A percentile compares a stretch with the other conserved stretches of the same genome.
phyloP scores from a whole-genome alignment of 192 early-diverging fungal genomes.

The Coemansia sp. region DNA sequence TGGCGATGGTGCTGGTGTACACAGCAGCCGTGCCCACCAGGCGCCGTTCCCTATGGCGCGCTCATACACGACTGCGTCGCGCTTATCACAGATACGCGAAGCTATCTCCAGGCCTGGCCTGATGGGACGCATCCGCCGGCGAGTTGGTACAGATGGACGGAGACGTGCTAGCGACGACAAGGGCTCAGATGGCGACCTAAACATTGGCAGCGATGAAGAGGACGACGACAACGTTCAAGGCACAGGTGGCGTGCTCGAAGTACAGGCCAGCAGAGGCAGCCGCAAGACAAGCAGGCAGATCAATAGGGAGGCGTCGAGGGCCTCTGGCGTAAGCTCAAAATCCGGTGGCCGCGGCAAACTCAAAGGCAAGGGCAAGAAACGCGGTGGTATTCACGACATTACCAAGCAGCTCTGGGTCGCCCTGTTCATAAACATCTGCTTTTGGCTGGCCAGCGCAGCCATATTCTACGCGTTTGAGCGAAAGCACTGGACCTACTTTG shows the following conservation, averaged over 20 bases:
- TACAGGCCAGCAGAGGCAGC: neutral
- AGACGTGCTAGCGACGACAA: neutral
- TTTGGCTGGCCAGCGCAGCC: conserved; percentile 43
- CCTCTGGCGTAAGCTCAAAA: conserved; percentile 4
- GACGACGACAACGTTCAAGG: neutral
- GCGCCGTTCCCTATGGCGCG: conserved; percentile 29
- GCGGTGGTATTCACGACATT: conserved; percentile 9
- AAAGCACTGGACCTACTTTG: conserved; percentile 46
- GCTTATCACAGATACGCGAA: conserved; percentile 34
- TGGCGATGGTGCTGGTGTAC: neutral
- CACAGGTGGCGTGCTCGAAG: neutral
- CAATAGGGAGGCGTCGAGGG: neutral
- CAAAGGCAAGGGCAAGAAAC: conserved; percentile 2
- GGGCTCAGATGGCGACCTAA: neutral
- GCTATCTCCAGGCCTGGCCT: conserved; percentile 11
- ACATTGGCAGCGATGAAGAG: neutral
- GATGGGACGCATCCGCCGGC: conserved; percentile 21
- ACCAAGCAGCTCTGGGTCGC: conserved; percentile 48
- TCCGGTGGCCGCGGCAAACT: neutral
- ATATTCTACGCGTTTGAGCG: conserved; percentile 48
- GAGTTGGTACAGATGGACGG: neutral
- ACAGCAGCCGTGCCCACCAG: neutral
- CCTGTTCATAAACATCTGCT: conserved; percentile 34
- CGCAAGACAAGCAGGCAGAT: neutral
- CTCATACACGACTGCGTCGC: conserved; percentile 42